phyloP scores from a whole-genome alignment of 163 green algal genomes.

The Smithsoniella earleae region DNA sequence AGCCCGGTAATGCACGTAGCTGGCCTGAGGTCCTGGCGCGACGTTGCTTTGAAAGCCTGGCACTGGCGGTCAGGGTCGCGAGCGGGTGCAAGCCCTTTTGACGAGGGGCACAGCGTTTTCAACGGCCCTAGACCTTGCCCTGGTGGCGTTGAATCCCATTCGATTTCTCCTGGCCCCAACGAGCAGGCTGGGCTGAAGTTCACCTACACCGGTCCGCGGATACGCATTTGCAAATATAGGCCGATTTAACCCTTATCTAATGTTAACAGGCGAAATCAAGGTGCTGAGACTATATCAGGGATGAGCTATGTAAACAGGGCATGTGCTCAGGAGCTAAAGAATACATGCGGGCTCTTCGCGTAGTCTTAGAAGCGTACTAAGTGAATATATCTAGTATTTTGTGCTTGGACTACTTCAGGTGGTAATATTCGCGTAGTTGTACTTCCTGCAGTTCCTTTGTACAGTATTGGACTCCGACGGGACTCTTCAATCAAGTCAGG shows the following conservation, averaged over 20 bases:
- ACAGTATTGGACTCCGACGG: not conserved
- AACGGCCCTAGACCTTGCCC: not conserved
- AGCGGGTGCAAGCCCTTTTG: not conserved
- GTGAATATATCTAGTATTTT: conserved; percentile 1
- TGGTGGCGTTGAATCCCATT: not conserved
- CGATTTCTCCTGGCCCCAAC: not conserved
- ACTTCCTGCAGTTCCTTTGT: not conserved
- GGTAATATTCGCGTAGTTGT: not conserved
- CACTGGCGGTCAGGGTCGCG: not conserved
- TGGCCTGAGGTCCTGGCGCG: not conserved
- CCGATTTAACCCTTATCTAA: not conserved
- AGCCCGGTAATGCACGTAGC: not conserved
- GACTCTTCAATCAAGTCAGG: not conserved
- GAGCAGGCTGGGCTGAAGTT: not conserved
- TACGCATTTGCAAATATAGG: not conserved
- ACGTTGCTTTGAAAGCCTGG: not conserved
- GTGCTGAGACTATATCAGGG: too few relatives aligned
- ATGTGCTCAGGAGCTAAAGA: too few relatives aligned
- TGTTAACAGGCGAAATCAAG: not conserved
- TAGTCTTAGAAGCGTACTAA: not conserved
- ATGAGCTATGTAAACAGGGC: too few relatives aligned
- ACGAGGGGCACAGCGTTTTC: not conserved
- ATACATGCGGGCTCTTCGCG: not conserved
- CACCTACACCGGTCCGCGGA: not conserved
- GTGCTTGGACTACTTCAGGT: not conserved